Conservation (phyloP, 495 filamentous ascomycete genomes). For the Corynascus novoguineensis region DNA sequence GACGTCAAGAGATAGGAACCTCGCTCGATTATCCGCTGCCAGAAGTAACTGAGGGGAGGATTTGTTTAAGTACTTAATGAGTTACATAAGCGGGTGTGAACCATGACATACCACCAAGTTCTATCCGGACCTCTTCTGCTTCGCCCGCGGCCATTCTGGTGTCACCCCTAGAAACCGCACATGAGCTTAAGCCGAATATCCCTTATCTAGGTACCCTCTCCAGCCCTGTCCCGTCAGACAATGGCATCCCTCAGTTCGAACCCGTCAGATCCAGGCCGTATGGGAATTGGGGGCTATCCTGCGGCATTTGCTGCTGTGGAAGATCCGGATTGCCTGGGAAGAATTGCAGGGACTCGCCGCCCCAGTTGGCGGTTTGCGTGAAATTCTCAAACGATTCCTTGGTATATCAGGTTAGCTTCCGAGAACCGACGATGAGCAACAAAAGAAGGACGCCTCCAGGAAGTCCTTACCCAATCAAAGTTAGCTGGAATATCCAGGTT, state of each 20-base stretch:
- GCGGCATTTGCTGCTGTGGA: slow-evolving; percentile 25
- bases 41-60: not conserved
- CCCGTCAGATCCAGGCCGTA: slow-evolving; percentile 17
- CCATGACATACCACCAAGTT: not conserved
- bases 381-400: slow-evolving; percentile 49
- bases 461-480: slow-evolving; percentile 65
- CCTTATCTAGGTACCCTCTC: not conserved
- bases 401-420: not conserved
- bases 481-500: slow-evolving; percentile 47
- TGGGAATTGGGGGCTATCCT: slow-evolving; percentile 15
- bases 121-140: not conserved
- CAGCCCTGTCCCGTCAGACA: not conserved
- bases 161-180: not conserved
- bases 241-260: slow-evolving; percentile 3
- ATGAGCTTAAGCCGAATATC: not conserved
- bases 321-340: slow-evolving; percentile 40
- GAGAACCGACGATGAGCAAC: not conserved
- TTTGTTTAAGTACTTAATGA: not conserved
- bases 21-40: not conserved
- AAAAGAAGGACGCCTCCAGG: not conserved
- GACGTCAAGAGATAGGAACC: not conserved
- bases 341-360: slow-evolving; percentile 44
- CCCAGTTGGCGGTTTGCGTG: slow-evolving; percentile 44
- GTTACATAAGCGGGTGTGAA: not conserved
- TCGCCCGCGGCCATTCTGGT: not conserved